Evolutionary conservation across 805 yeast species (phyloP), one percentile per base, ranked within the genome.

Genomic region (Myxozyma melibiosi): DNA sequence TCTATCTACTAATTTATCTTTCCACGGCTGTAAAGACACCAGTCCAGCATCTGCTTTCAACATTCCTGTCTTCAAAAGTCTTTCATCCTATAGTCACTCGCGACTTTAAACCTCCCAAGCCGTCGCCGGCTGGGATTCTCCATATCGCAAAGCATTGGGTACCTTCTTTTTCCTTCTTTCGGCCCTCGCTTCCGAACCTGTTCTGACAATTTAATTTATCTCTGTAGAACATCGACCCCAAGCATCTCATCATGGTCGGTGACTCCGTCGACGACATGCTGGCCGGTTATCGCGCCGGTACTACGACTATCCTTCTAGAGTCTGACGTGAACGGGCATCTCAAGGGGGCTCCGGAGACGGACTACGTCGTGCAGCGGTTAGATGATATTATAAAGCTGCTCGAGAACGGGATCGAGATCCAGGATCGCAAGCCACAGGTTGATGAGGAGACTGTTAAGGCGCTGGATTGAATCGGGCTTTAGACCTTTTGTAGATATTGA

Each of bases 191-290:
- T 42, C 14, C 14, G 20, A 7, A 11, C n/a, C 7, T n/a, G 5
- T 16, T 11, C 31, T 45, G 20, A 22, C 40, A 22, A 14, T 4
- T 11, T 13, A 6, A 14, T 14, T n/a, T n/a, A n/a, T n/a, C n/a
- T n/a, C n/a, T n/a, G n/a, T 30, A 64, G 67, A 58, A 74, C 1
- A 47, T 79, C 16, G 63, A 69, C 1, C 81, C 86, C 0, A 62
- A 69, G 16, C 73, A 79, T 38, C 60, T 85, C 30, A 67, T 84
- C 4, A 85, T 85, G 90, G 86, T 85, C 14, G 91, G 91, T 11
- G 90, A 85, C 67, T 85, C 90, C 0, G 69, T 75, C 39, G 90
- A 85, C 69, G 91, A 85, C 65, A 82, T 85, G 83, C 71, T 65
- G 40, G 81, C 87, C 30, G 90, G 89, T 2, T 67, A 75, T 30